Conservation (phyloP, 495 filamentous ascomycete genomes). For the Xylona heveae region DNA sequence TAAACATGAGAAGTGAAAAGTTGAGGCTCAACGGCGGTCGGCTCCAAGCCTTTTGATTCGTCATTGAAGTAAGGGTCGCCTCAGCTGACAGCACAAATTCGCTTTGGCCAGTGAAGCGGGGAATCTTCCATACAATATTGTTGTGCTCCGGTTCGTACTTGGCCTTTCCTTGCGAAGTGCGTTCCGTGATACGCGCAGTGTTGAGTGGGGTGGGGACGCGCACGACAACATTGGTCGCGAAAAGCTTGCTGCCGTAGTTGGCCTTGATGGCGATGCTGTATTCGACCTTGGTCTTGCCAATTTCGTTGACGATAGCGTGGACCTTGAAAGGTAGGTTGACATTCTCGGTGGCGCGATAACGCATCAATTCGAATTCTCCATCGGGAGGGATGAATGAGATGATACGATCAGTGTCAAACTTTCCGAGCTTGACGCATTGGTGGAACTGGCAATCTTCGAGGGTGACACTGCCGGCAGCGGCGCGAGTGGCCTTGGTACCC, state of each 20-base stretch:
- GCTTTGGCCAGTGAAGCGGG: constrained; percentile 83
- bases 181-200: constrained; percentile 84
- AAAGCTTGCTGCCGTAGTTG: constrained; percentile 90
- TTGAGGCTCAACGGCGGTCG: constrained; percentile 77
- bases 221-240: constrained; percentile 93
- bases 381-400: constrained; percentile 97
- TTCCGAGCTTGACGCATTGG: constrained; percentile 94
- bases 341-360: constrained; percentile 97
- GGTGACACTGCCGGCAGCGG: constrained; percentile 86
- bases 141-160: constrained; percentile 98
- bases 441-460: constrained; percentile 98
- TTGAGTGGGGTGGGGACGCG: constrained; percentile 92
- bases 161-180: constrained; percentile 84
- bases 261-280: constrained; percentile 95
- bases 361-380: constrained; percentile 98
- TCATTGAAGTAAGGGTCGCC: constrained; percentile 86
- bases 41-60: constrained; percentile 95
- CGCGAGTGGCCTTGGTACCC: constrained; percentile 74
- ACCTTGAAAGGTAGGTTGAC: constrained; percentile 99
- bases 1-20: constrained; percentile 96
- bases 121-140: constrained; percentile 98
- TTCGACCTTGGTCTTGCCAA: constrained; percentile 93
- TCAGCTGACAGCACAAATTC: constrained; percentile 92
- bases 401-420: constrained; percentile 92
- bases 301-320: constrained; percentile 93